Percentiles rank a stretch among this genome's conserved stretches.
These are phyloP conservation scores for Eremothecium gossypii DNA, from an alignment of 1,139 yeast genomes.

Conservation along the genomic window DNA sequence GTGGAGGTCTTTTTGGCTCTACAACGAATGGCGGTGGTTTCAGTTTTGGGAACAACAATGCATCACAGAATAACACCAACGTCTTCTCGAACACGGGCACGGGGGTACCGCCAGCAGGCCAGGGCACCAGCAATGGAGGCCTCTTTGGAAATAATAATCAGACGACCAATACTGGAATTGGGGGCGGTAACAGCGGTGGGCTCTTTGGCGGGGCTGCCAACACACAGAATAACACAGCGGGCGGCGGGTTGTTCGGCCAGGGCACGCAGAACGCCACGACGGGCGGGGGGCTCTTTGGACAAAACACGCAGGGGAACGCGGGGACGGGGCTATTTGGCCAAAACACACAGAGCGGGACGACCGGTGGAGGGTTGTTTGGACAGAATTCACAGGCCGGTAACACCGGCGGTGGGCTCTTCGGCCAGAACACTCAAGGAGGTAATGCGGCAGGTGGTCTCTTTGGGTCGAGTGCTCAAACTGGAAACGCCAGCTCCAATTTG, in stretches of 20 bases:
- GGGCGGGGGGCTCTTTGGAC: neutral
- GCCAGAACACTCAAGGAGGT: slow-evolving; percentile 12
- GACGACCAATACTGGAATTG: neutral
- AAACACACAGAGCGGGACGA: slow-evolving; percentile 14
- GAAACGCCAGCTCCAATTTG: slow-evolving; percentile 17
- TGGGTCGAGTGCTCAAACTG: slow-evolving; percentile 10
- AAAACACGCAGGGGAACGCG: neutral
- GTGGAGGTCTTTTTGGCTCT: slow-evolving; percentile 28
- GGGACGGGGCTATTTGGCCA: slow-evolving; percentile 25
- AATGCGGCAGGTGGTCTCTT: slow-evolving; percentile 10
- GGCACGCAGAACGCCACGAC: too few relatives aligned
- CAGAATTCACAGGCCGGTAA: slow-evolving; percentile 15
- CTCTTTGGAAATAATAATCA: slow-evolving; percentile 13
- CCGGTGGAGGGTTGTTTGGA: slow-evolving; percentile 32
- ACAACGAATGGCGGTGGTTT: slow-evolving; percentile 10
- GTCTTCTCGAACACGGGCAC: slow-evolving; percentile 1
- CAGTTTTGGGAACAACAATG: slow-evolving; percentile 7
- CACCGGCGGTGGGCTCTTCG: slow-evolving; percentile 29
- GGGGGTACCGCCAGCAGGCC: slow-evolving; percentile 2
- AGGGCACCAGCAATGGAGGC: slow-evolving; percentile 17
- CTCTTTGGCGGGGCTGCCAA: too few relatives aligned
- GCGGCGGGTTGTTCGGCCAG: too few relatives aligned
- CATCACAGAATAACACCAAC: slow-evolving; percentile 2
- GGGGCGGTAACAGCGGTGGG: slow-evolving; percentile 5
- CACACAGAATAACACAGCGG: too few relatives aligned